Percentiles rank a stretch among this genome's conserved stretches.
These are phyloP conservation scores for Colletotrichum salicis DNA, from an alignment of 2,329 filamentous ascomycete species.

Conservation along the genomic window DNA sequence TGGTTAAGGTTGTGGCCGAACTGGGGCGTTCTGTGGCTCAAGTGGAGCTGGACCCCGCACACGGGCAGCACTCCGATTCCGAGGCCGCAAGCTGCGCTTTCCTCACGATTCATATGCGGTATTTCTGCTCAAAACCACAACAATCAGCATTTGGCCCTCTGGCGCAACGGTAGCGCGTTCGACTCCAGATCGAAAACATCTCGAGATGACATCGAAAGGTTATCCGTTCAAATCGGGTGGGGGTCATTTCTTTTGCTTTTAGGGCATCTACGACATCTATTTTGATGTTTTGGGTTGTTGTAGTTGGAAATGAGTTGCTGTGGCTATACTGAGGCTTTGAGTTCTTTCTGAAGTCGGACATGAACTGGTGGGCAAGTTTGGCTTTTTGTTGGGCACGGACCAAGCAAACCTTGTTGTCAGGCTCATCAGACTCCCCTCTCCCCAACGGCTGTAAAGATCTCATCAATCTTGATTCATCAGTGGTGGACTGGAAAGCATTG, in stretches of 20 bases:
- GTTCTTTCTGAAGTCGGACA: no score
- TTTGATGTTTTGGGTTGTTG: not conserved
- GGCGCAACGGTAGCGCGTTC: slow-evolving; percentile 36
- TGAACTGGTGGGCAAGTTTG: not conserved
- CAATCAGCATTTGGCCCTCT: not conserved
- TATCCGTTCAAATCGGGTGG: slow-evolving; percentile 36
- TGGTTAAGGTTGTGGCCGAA: slow-evolving; percentile 13
- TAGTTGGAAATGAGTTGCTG: not conserved
- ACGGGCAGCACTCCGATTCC: no score
- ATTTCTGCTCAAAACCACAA: rapidly evolving
- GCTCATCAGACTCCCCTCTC: no score
- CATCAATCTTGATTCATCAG: no score
- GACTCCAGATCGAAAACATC: slow-evolving; percentile 10
- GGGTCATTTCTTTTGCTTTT: slow-evolving; percentile 14
- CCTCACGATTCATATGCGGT: rapidly evolving
- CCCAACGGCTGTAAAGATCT: no score
- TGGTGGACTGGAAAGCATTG: no score
- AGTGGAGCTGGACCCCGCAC: slow-evolving; percentile 12
- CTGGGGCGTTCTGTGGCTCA: not conserved
- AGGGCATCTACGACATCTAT: rapidly evolving
- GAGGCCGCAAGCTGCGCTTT: rapidly evolving
- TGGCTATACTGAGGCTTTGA: not conserved
- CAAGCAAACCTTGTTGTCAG: no score
- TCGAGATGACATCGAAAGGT: slow-evolving; percentile 24
- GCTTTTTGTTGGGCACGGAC: no score